Base-by-base conservation (phyloP, 257 asterid species). In the Nemophila menziesii region DNA sequence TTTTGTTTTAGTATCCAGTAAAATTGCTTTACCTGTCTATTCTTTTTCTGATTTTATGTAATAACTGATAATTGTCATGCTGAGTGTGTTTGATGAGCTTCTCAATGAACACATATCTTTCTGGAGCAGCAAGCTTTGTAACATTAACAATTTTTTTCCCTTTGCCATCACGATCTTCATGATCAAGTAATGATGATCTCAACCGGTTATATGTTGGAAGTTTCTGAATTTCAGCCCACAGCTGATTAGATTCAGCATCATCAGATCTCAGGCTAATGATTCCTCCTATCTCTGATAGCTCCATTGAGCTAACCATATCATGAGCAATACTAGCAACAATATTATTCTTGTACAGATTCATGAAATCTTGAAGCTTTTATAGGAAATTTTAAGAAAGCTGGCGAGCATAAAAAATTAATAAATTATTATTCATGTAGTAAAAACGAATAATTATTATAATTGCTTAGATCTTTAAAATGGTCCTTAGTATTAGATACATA, bases 181-280 rank as follows among this genome's bases (percentile, higher is more conserved):
- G 57, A 20, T 58, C 58, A 19, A 65, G 62, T 53, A 68, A 26
- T 7, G 68, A 65, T 8, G 58, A 43, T 22, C 56, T 58, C 19
- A 68, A 20, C 48, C 77, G 13, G 0, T 68, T 64, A 22, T 23
- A 22, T 11, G 71, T 68, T 6, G 74, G 74, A 48, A 69, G 43
- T 20, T 74, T 53, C 43, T 73, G 71, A 4, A 73, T 66, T 39
- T 60, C 77, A 39, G 68, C 77, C 80, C 80, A 73, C 39, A 68
- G 60, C 21, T 51, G 5, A 15, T 48, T 29, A 36, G 41, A 15
- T 45, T 65, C 74, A 24, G 61, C 71, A 27, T 66, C 69, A n/a
- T 52, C 26, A n/a, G 53, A 34, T 41, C 47, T 50, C 49, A 60
- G 39, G 21, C 67, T 65, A n/a, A n/a, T n/a, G n/a, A n/a, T n/a